phyloP scores from a whole-genome alignment of 805 yeast genomes.

The Sugiyamaella chiloensis region DNA sequence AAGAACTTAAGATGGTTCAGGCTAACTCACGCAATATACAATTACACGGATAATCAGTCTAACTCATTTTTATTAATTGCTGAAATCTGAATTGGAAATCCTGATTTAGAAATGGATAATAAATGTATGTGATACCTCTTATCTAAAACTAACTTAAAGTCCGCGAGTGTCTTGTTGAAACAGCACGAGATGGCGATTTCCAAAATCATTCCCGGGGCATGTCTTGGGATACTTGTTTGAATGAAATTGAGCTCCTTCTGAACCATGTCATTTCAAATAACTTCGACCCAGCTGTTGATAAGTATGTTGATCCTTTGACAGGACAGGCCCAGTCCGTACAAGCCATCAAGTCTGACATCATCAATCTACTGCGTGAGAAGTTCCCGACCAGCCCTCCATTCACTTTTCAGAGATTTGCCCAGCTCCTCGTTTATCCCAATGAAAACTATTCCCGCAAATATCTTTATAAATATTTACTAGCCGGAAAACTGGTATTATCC shows the following conservation, averaged over 20 bases:
- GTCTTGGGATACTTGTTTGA: not conserved
- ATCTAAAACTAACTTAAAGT: not conserved
- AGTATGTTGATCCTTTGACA: not conserved
- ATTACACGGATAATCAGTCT: no score
- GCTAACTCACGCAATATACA: no score
- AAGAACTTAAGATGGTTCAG: no score
- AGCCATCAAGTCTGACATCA: not conserved
- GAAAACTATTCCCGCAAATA: slow-evolving; percentile 22
- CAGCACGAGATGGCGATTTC: not conserved
- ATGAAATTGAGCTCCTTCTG: not conserved
- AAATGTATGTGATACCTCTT: not conserved
- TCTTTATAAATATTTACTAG: slow-evolving; percentile 29
- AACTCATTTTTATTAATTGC: no score
- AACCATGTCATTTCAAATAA: not conserved
- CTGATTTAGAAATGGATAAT: not conserved
- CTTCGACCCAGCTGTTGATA: not conserved
- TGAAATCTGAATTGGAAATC: no score
- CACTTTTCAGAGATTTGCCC: slow-evolving; percentile 38
- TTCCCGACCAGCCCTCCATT: slow-evolving; percentile 36
- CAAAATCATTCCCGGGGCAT: not conserved
- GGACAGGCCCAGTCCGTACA: not conserved
- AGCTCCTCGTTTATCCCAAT: slow-evolving; percentile 31
- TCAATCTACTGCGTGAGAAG: not conserved
- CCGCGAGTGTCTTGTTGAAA: not conserved
- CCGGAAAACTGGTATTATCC: slow-evolving; percentile 26